These are phyloP conservation scores for Aspergillus campestris DNA, from an alignment of 495 filamentous ascomycete species.

Conservation along the genomic window DNA sequence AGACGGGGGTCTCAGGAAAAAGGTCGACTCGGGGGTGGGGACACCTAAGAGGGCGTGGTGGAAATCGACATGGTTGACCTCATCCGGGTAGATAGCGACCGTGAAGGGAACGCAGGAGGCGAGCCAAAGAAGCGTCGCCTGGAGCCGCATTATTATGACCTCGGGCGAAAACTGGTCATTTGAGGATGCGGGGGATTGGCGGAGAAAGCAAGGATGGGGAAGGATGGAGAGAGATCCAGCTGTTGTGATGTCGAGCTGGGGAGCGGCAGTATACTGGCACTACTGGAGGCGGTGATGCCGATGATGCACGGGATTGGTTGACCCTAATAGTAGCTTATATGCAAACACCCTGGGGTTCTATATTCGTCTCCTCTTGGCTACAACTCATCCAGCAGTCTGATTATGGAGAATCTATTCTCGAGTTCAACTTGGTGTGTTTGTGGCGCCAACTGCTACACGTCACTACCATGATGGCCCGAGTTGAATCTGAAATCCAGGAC, in stretches of 20 bases:
- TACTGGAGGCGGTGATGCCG: constrained; percentile 10
- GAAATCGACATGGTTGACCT: constrained; percentile 87
- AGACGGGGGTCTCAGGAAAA: constrained; percentile 82
- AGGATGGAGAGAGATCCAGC: neutral
- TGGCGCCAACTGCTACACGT: too few species aligned
- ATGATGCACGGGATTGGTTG: neutral
- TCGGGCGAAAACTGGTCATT: constrained; percentile 23
- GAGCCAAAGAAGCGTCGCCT: constrained; percentile 34
- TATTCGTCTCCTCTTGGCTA: too few species aligned
- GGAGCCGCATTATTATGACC: constrained; percentile 36
- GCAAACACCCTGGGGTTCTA: too few species aligned
- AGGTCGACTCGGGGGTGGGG: constrained; percentile 73
- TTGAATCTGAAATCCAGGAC: too few species aligned
- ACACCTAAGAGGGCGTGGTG: constrained; percentile 82
- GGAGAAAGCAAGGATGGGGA: neutral
- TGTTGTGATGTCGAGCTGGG: constrained; percentile 1
- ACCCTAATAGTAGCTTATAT: too few species aligned
- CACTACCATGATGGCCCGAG: too few species aligned
- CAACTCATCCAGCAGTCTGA: too few species aligned
- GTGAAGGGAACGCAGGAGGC: constrained; percentile 33
- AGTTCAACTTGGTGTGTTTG: too few species aligned
- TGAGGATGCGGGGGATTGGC: constrained; percentile 10
- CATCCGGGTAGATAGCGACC: constrained; percentile 74
- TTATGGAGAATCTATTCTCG: too few species aligned
- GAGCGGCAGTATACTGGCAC: neutral